Evolutionary conservation across 495 filamentous ascomycete species (phyloP), one percentile per base, ranked within the genome.

Genomic region (Aspergillus coremiiformis): DNA sequence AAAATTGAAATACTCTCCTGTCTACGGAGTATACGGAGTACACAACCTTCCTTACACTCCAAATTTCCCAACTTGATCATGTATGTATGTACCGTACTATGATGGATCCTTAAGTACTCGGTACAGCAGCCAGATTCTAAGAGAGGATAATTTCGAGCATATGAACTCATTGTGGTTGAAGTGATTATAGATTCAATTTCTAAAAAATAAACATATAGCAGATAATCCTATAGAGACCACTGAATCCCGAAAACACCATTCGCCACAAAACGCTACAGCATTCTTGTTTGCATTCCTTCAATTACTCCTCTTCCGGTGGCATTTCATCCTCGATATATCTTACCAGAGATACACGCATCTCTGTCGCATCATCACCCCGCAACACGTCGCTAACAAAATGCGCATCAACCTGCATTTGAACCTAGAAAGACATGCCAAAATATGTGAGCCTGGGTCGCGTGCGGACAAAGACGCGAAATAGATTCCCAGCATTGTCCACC

Each of bases 321-420:
- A 98, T 81, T 67, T 98, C 93, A 67, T 98, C 93, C 60, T 98
- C 93, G 59, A 98, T 96, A 65, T 94, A 95, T 64, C 93, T 81
- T 56, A 96, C 81, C 55, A 98, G 74, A 26, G 87, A 87, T 63
- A 98, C 84, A 62, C 93, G 80, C 89, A 98, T 96, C 78, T 98
- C 93, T 1, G 93, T 97, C 17, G 86, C 89, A 66, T 98, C 93
- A 60, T 96, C 90, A 1, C 93, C 93, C 39, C 90, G 84, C 39
- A 98, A 72, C 50, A 95, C 81, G 65, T 98, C 93, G 69, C 90
- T 96, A 62, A 96, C 85, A 66, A 96, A 98, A 63, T 95, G 90
- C 27, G 89, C 90, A 65, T 98, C 93, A 19, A 97, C 88, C 74
- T 98, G 93, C 90, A 97, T 95, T 78, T 96, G 93, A 29, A 98